Base-by-base conservation (phyloP, 2,329 filamentous ascomycete species). In the Colletotrichum sp. region DNA sequence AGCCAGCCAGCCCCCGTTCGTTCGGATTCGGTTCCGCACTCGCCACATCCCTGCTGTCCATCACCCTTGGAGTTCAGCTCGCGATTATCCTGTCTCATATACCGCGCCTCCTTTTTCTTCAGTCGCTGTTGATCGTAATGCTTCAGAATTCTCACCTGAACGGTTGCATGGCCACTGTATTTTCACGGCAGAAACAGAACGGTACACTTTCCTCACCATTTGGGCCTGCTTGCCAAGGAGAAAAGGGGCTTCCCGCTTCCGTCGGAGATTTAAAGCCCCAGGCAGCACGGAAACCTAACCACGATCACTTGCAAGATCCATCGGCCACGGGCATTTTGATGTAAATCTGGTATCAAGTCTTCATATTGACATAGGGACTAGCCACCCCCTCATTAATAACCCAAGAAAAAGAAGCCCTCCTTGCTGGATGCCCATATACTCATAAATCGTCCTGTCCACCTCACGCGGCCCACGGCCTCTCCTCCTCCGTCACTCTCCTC, bases 401-500 rank as follows among this genome's bases (percentile, higher is more conserved):
- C 34, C 6, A 7, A 14, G 21, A 60, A 60, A 59, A 59, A 43
- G 13, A 39, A 59, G 8, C 24, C 16, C 43, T 52, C n/a, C 43
- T 52, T 21, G 43, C n/a, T 52, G 43, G 10, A 69, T 36, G 67
- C 55, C 52, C 67, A 30, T 60, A 26, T 61, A 60, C 16, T 48
- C 52, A 28, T 69, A 30, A 69, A 48, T 30, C 67, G 67, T 69
- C 12, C 7, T 61, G 2, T 7, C 43, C 43, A 52, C 43, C 18
- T 52, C 43, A 72, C 1, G 74, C 48, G 0, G 24, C 60, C 71
- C 74, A 76, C 0, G 71, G 39, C 12, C 74, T 30, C 21, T 63
- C 67, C 16, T 76, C 74, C 18, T 76, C 74, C 2, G 63, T 14
- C 3, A 74, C 68, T 1, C 72, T 71, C 14, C 75, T 55, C 30